These are phyloP conservation scores for Turnera subulata DNA, from an alignment of 345 rosid species.

Conservation along the genomic window DNA sequence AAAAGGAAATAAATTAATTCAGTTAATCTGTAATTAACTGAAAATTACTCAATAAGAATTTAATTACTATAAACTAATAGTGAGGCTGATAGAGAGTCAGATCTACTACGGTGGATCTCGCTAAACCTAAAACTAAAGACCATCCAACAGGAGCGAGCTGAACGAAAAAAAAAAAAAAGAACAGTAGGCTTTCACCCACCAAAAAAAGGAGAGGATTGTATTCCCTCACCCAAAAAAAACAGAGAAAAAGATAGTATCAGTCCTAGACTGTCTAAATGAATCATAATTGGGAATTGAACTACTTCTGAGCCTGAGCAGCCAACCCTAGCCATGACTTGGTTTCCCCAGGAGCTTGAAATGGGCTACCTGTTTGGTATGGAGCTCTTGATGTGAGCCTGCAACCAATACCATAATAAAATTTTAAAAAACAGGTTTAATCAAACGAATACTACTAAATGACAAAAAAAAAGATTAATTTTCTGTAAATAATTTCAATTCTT, in stretches of 20 bases:
- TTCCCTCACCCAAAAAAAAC: background rate
- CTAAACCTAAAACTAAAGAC: slow-evolving; percentile 10
- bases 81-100: slow-evolving; percentile 12
- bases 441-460: background rate
- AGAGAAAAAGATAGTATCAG: background rate
- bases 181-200: slow-evolving; percentile 5
- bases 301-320: slow-evolving; percentile 41
- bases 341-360: slow-evolving; percentile 26
- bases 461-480: background rate
- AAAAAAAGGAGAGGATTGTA: background rate
- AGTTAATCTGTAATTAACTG: background rate
- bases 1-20: background rate
- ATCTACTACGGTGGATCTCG: slow-evolving; percentile 15
- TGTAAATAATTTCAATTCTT: background rate
- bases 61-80: slow-evolving; percentile 23
- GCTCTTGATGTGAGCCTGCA: slow-evolving; percentile 57
- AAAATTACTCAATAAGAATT: background rate
- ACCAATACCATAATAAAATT: slow-evolving; percentile 8
- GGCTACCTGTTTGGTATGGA: slow-evolving; percentile 47
- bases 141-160: background rate
- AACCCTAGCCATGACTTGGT: slow-evolving; percentile 71
- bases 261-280: background rate
- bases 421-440: slow-evolving; percentile 3
- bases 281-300: slow-evolving; percentile 7
- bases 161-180: too few species aligned